Percentiles rank a stretch among this genome's conserved stretches.
Conservation (phyloP, 2,329 filamentous ascomycete genomes). For the Lasiodiplodia gonubiensis region DNA sequence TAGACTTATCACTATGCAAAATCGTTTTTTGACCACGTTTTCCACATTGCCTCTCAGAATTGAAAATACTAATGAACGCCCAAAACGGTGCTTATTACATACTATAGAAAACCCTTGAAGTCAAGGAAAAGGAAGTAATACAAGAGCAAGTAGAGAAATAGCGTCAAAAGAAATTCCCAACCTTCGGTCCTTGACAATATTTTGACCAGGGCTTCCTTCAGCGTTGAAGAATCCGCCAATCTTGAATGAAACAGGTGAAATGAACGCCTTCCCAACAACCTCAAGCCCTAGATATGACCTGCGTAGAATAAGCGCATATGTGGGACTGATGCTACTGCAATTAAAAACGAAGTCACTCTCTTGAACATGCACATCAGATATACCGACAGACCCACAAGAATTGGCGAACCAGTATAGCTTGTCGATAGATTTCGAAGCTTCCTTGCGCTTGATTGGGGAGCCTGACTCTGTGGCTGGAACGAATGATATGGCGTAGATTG, state of each 20-base stretch:
- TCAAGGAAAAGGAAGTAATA: not conserved
- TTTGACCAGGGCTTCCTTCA: not conserved
- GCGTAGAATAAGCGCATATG: not conserved
- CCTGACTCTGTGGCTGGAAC: rapidly evolving
- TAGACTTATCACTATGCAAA: no score
- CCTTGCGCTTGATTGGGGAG: no score
- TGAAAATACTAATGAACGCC: no score
- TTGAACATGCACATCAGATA: not conserved
- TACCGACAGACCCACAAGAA: not conserved
- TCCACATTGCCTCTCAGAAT: no score
- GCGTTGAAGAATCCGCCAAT: rapidly evolving
- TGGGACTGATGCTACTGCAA: not conserved
- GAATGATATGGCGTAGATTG: no score
- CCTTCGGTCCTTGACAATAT: not conserved
- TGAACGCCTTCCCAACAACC: not conserved
- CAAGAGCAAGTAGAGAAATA: not conserved
- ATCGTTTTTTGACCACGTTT: no score
- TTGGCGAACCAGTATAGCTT: not conserved
- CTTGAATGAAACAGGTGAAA: not conserved
- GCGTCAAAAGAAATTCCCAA: not conserved
- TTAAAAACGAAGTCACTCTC: not conserved
- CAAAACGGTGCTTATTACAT: not conserved
- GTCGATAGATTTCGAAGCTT: rapidly evolving
- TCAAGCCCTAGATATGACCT: not conserved
- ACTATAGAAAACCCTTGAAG: rapidly evolving